phyloP scores from a whole-genome alignment of 2,329 filamentous ascomycete genomes.

The Dryadomyces quercus-mongolicae region DNA sequence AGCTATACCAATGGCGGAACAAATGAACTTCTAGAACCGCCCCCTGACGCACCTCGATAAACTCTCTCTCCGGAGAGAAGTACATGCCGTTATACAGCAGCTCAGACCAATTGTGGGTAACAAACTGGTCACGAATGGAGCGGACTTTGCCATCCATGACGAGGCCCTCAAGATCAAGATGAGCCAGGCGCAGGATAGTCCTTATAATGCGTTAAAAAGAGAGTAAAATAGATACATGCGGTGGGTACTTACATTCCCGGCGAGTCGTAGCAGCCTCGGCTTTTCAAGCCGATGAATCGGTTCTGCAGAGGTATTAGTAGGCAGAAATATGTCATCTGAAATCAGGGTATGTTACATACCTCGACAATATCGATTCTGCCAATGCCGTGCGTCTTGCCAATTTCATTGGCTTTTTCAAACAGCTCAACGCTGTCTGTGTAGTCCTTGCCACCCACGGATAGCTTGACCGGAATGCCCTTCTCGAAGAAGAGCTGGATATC shows the following conservation, averaged over 20 bases:
- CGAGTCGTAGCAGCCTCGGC: slow-evolving; percentile 68
- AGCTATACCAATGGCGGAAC: background rate
- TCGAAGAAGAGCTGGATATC: slow-evolving; percentile 62
- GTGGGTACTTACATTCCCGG: slow-evolving; percentile 29
- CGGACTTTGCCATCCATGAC: slow-evolving; percentile 47
- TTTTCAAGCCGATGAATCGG: slow-evolving; percentile 61
- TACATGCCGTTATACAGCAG: slow-evolving; percentile 30
- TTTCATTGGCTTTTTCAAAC: slow-evolving; percentile 59
- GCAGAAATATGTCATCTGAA: background rate
- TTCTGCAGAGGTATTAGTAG: slow-evolving; percentile 24
- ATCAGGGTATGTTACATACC: background rate
- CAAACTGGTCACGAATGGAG: slow-evolving; percentile 45
- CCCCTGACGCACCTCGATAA: slow-evolving; percentile 30
- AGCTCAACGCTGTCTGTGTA: slow-evolving; percentile 59
- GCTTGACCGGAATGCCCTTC: slow-evolving; percentile 59
- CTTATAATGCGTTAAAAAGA: background rate
- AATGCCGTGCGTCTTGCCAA: slow-evolving; percentile 61
- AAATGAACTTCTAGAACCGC: too few relatives aligned
- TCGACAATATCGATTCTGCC: slow-evolving; percentile 77
- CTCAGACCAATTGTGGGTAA: slow-evolving; percentile 37
- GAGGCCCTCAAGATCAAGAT: slow-evolving; percentile 33
- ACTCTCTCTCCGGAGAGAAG: slow-evolving; percentile 43
- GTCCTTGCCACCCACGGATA: slow-evolving; percentile 40
- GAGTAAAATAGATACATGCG: background rate
- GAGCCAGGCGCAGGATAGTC: slow-evolving; percentile 24